Evolutionary conservation across 257 asterid genomes (phyloP).

Genomic region (Plantago major): DNA sequence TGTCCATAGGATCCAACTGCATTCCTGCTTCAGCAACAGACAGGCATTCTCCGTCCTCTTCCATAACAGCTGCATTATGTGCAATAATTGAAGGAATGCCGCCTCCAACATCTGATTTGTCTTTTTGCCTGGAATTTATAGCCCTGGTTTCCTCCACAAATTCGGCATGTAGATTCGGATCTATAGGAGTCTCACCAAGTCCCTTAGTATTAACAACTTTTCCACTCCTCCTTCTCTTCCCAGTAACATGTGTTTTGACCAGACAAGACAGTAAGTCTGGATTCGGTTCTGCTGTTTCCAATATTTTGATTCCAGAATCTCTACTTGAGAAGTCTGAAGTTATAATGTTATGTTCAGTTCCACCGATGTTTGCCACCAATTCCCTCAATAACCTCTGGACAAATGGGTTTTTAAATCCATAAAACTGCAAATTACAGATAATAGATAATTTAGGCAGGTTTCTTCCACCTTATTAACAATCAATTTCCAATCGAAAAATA

Average conservation of each 20-base stretch:
- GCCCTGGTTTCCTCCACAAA: constrained; percentile 23
- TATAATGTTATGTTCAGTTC: constrained; percentile 38
- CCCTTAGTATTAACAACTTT: constrained; percentile 27
- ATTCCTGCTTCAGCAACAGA: constrained; percentile 29
- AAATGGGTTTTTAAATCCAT: constrained; percentile 80
- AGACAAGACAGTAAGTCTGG: constrained; percentile 28
- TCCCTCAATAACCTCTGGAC: constrained; percentile 86
- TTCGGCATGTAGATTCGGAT: constrained; percentile 29
- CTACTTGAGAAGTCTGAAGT: constrained; percentile 30
- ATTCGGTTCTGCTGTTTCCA: constrained; percentile 28
- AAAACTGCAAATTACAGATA: constrained; percentile 52
- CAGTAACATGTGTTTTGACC: constrained; percentile 36
- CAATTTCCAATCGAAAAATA: constrained; percentile 11
- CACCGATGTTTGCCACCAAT: constrained; percentile 67
- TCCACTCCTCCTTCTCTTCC: constrained; percentile 58
- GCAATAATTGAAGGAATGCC: constrained; percentile 24
- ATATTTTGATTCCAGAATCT: constrained; percentile 29
- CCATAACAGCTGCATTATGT: constrained; percentile 22
- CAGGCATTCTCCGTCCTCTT: constrained; percentile 27
- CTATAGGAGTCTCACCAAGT: constrained; percentile 19
- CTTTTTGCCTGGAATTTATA: constrained; percentile 27
- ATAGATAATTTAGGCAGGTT: background rate
- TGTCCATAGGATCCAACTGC: constrained; percentile 30
- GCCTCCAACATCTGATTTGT: constrained; percentile 19
- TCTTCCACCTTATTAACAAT: constrained; percentile 8